Percentiles rank a stretch among this genome's conserved stretches.
Evolutionary conservation across 495 filamentous ascomycete genomes (phyloP).

Genomic region (Rostrohypoxylon terebratum): DNA sequence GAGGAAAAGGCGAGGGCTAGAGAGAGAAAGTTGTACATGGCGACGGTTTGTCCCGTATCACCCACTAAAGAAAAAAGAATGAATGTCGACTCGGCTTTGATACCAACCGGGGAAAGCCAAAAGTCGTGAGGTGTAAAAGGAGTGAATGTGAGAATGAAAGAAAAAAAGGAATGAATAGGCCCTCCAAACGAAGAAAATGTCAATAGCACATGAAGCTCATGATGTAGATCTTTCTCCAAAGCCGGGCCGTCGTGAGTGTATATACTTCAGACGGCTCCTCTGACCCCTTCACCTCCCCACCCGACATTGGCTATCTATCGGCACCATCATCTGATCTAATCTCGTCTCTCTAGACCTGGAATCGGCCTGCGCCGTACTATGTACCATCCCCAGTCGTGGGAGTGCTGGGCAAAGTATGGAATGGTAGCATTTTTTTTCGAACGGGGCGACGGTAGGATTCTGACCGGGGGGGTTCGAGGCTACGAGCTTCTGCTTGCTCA

Average conservation of each 20-base stretch:
- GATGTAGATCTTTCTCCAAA: not conserved
- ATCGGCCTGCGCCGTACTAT: slow-evolving; percentile 6
- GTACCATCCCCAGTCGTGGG: not conserved
- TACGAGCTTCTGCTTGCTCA: not conserved
- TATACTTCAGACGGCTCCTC: slow-evolving; percentile 4
- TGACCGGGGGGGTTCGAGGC: slow-evolving; percentile 19
- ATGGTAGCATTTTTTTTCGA: not conserved
- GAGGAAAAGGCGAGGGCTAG: slow-evolving; percentile 29
- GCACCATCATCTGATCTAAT: slow-evolving; percentile 3
- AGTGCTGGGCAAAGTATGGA: not conserved
- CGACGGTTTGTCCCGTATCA: not conserved
- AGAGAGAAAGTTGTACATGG: slow-evolving; percentile 30
- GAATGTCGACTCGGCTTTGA: slow-evolving; percentile 14
- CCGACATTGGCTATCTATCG: not conserved
- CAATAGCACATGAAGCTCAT: not conserved
- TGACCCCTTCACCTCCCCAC: not conserved
- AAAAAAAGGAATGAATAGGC: slow-evolving; percentile 4
- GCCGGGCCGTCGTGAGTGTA: slow-evolving; percentile 7
- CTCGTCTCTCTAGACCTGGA: slow-evolving; percentile 11
- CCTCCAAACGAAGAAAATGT: slow-evolving; percentile 19
- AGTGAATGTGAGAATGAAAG: not conserved
- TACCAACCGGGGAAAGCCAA: slow-evolving; percentile 31
- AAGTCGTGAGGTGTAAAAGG: slow-evolving; percentile 6
- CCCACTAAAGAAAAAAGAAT: slow-evolving; percentile 8
- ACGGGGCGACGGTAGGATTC: slow-evolving; percentile 35